Percentiles rank a stretch among this genome's conserved stretches.
phyloP scores from a whole-genome alignment of 805 yeast species.

The Kazachstania psychrophila region DNA sequence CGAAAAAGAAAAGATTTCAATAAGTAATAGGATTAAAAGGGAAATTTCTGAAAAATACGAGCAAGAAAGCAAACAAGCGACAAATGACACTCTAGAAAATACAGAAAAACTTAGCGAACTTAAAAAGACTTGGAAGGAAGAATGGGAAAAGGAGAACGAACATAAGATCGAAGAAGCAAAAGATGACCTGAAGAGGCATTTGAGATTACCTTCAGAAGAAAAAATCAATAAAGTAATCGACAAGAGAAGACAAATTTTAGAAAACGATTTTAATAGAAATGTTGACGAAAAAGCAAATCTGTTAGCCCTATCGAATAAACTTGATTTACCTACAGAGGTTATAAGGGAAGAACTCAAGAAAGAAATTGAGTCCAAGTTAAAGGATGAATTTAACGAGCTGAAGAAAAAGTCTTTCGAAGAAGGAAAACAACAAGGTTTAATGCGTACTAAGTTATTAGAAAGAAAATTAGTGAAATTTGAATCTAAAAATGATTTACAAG shows the following conservation, averaged over 20 bases:
- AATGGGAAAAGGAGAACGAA: constrained; percentile 23
- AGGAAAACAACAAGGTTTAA: constrained; percentile 26
- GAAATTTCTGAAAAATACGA: constrained; percentile 22
- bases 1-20: constrained; percentile 19
- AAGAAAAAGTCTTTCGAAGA: constrained; percentile 27
- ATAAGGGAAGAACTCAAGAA: constrained; percentile 6
- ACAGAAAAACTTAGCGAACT: constrained; percentile 12
- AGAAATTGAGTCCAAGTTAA: constrained; percentile 16
- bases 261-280: constrained; percentile 17
- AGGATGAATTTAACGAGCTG: constrained; percentile 13
- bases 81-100: constrained; percentile 10
- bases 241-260: constrained; percentile 27
- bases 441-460: constrained; percentile 25
- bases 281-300: constrained; percentile 10
- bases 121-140: constrained; percentile 32
- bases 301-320: constrained; percentile 5
- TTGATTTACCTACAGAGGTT: constrained; percentile 5
- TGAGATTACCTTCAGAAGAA: constrained; percentile 39
- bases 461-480: constrained; percentile 27
- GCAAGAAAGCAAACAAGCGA: constrained; percentile 14
- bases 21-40: constrained; percentile 12
- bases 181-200: constrained; percentile 41
- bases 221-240: constrained; percentile 51
- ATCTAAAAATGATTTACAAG: too few species aligned
- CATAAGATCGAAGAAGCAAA: constrained; percentile 34